Conservation (phyloP, 2,329 filamentous ascomycete species). For the Graphium sp. region DNA sequence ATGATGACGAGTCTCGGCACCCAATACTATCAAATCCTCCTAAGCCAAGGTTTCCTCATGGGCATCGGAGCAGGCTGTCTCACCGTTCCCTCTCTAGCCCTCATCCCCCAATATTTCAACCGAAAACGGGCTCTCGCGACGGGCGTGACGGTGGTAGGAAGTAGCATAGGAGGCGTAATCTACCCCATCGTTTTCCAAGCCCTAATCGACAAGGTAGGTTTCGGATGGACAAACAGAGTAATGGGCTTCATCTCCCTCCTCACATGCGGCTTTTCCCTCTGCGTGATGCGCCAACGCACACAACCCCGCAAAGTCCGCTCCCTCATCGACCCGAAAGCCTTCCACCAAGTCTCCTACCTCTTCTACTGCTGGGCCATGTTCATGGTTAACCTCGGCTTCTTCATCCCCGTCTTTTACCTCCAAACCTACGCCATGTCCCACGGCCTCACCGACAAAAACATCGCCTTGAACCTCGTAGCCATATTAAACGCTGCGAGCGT, state of each 20-base stretch:
- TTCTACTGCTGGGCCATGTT: constrained; percentile 14
- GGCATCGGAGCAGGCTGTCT: constrained; percentile 23
- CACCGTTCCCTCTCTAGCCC: constrained; percentile 19
- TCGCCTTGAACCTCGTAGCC: constrained; percentile 27
- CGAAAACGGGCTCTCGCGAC: constrained; percentile 20
- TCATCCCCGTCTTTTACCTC: constrained; percentile 26
- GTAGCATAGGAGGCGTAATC: constrained; percentile 18
- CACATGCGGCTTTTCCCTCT: constrained; percentile 12
- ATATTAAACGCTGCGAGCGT: constrained; percentile 33
- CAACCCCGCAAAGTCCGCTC: constrained; percentile 8
- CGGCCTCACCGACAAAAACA: constrained; percentile 12
- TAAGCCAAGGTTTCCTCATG: constrained; percentile 22
- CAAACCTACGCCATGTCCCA: constrained; percentile 21
- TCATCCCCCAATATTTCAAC: constrained; percentile 21
- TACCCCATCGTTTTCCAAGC: constrained; percentile 19
- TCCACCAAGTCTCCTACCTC: constrained; percentile 13
- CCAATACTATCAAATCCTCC: constrained; percentile 22
- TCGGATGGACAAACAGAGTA: constrained; percentile 16
- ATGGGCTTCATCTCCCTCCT: constrained; percentile 16
- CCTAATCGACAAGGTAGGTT: constrained; percentile 13
- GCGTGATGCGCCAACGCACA: constrained; percentile 11
- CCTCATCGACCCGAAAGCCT: constrained; percentile 13
- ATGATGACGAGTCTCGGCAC: constrained; percentile 18
- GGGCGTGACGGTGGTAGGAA: constrained; percentile 22
- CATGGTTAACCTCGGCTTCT: constrained; percentile 17